phyloP scores from a whole-genome alignment of 352 stramenopile genomes.

The Phytophthora ohioensis region DNA sequence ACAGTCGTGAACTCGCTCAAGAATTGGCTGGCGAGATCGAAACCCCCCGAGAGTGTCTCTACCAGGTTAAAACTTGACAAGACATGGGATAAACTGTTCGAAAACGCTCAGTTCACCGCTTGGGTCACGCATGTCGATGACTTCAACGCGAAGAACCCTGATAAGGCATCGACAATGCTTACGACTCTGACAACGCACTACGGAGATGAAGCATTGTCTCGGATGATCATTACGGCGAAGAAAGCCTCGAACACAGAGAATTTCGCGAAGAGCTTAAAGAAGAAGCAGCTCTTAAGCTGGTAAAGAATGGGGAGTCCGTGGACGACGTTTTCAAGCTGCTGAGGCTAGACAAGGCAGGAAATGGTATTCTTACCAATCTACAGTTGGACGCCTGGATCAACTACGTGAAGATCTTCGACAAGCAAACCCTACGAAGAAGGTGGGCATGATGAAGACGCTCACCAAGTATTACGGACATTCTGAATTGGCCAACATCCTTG shows the following conservation, averaged over 20 bases:
- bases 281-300: background rate
- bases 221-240: constrained; percentile 1
- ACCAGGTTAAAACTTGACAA: background rate
- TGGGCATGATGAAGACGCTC: background rate
- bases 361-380: background rate
- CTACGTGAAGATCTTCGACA: constrained; percentile 7
- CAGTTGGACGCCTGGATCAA: constrained; percentile 6
- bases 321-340: background rate
- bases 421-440: constrained; percentile 1
- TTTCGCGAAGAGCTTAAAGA: background rate
- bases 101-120: background rate
- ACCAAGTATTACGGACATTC: background rate
- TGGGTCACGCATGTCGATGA: background rate
- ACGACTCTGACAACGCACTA: background rate
- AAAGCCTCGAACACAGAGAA: background rate
- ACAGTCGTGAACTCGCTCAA: no score
- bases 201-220: background rate
- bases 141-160: constrained; percentile 5
- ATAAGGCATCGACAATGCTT: background rate
- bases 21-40: no score
- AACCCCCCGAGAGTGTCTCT: no score
- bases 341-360: background rate
- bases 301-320: background rate
- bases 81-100: background rate
- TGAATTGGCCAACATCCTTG: no score